Base-by-base conservation (phyloP, 2,329 filamentous ascomycete genomes). In the Ophiostoma triangulosporum region DNA sequence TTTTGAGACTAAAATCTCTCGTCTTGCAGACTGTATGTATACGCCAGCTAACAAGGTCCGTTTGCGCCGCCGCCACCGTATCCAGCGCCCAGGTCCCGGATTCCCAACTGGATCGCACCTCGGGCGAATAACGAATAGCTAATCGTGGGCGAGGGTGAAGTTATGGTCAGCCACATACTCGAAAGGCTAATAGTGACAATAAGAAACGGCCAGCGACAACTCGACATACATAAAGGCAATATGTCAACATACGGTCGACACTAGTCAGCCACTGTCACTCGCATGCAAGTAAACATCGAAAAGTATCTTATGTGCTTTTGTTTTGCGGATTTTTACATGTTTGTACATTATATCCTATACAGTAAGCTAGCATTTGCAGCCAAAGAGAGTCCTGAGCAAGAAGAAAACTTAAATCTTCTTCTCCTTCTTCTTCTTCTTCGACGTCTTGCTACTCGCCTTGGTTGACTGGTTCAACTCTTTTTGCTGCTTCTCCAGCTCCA, bases 1-100 rank as follows among this genome's bases (percentile, higher is more conserved):
- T 62, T 53, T 68, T 62, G 3, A 79, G 64, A 0, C 73, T 74
- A 17, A 60, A 62, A 61, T 78, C 73, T 69, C 68, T 1, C 50
- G 35, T 5, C 70, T 64, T 2, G 46, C 36, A 4, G 69, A 60
- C 60, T 73, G 59, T 58, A 17, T 62, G n/a, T n/a, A n/a, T n/a
- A n/a, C n/a, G n/a, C n/a, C 58, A 9, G 64, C 65, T 7, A 72
- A 60, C 3, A 73, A 60, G 17, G 70, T 9, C 71, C 72, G 55
- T 74, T 71, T 1, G 70, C 71, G 51, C 63, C 65, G 15, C 62
- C 31, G 0, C 67, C 67, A 26, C 60, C 59, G 12, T 50, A 57
- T 9, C 51, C 51, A 1, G 29, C 48, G 14, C 22, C 49, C 56
- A 61, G 64, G 56, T 66, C 65, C 69, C 70, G 71, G 60, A 73